phyloP scores from a whole-genome alignment of 2,329 filamentous ascomycete species.

The Colletotrichum orchidophilum region DNA sequence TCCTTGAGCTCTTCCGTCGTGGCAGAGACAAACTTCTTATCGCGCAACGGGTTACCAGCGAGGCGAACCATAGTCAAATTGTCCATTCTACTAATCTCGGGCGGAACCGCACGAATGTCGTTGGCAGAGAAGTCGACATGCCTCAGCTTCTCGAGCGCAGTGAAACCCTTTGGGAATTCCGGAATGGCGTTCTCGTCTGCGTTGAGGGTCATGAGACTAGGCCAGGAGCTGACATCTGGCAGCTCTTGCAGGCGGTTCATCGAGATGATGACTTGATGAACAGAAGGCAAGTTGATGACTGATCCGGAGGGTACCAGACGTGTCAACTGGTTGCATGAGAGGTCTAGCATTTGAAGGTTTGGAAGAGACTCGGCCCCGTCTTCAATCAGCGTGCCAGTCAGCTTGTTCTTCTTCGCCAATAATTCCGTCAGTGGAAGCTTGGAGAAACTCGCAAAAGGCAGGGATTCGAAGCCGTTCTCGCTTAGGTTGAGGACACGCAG shows the following conservation, averaged over 20 bases:
- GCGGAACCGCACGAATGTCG: slow-evolving; percentile 78
- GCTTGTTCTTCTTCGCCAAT: slow-evolving; percentile 78
- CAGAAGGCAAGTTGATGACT: slow-evolving; percentile 70
- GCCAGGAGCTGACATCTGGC: slow-evolving; percentile 80
- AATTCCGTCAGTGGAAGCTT: slow-evolving; percentile 78
- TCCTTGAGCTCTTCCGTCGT: slow-evolving; percentile 83
- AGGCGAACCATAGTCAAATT: slow-evolving; percentile 78
- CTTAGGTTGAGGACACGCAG: slow-evolving; percentile 82
- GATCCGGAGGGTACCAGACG: slow-evolving; percentile 56
- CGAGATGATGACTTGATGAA: slow-evolving; percentile 80
- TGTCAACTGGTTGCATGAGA: slow-evolving; percentile 78
- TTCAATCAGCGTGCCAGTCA: slow-evolving; percentile 77
- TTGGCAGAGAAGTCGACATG: slow-evolving; percentile 88
- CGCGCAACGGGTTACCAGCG: slow-evolving; percentile 88
- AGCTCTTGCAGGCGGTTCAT: slow-evolving; percentile 81
- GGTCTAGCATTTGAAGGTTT: slow-evolving; percentile 78
- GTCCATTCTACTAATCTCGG: slow-evolving; percentile 83
- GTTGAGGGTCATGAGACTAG: slow-evolving; percentile 75
- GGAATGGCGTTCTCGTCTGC: slow-evolving; percentile 85
- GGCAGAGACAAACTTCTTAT: slow-evolving; percentile 86
- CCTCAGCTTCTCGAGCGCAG: slow-evolving; percentile 71
- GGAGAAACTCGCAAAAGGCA: slow-evolving; percentile 77
- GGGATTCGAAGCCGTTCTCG: slow-evolving; percentile 76
- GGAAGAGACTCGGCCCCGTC: slow-evolving; percentile 66
- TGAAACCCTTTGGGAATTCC: slow-evolving; percentile 80